Evolutionary conservation across 192 early-diverging fungal species (phyloP).

Genomic region (Spinellus fusiger): DNA sequence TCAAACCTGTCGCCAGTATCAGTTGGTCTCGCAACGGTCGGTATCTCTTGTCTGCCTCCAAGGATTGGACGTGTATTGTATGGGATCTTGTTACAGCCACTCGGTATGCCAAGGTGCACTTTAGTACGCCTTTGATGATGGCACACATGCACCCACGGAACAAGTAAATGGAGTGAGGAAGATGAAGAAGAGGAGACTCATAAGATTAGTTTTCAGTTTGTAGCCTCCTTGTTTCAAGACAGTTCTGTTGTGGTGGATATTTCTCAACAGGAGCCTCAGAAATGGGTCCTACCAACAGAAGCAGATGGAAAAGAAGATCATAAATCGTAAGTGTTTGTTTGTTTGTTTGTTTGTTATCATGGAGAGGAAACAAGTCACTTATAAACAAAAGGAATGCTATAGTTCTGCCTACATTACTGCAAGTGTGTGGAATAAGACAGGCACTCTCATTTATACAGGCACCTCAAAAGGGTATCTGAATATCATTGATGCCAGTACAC

Average conservation of each 20-base stretch:
- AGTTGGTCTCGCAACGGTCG: conserved; percentile 83
- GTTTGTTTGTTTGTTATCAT: neutral
- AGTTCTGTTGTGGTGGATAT: conserved; percentile 43
- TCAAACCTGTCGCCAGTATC: conserved; percentile 66
- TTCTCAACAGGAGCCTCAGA: conserved; percentile 15
- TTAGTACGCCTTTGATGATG: conserved; percentile 61
- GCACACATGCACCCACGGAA: conserved; percentile 79
- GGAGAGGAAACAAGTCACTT: neutral
- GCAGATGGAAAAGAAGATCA: neutral
- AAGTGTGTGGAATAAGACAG: conserved; percentile 31
- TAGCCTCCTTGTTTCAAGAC: conserved; percentile 44
- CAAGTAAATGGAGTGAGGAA: conserved; percentile 38
- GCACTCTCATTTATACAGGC: conserved; percentile 57
- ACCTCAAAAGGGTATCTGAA: conserved; percentile 61
- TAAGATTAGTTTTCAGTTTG: conserved; percentile 37
- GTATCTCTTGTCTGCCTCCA: conserved; percentile 72
- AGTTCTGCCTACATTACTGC: conserved; percentile 17
- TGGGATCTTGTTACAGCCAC: conserved; percentile 75
- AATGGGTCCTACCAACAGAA: conserved; percentile 19
- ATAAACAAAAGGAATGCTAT: neutral
- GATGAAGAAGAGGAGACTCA: conserved; percentile 1
- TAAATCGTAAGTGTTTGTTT: neutral
- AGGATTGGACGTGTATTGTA: conserved; percentile 76
- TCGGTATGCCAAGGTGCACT: conserved; percentile 52
- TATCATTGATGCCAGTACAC: conserved; percentile 49